phyloP scores from a whole-genome alignment of 1,139 yeast species.

The Hemisphaericaspora subhashii region DNA sequence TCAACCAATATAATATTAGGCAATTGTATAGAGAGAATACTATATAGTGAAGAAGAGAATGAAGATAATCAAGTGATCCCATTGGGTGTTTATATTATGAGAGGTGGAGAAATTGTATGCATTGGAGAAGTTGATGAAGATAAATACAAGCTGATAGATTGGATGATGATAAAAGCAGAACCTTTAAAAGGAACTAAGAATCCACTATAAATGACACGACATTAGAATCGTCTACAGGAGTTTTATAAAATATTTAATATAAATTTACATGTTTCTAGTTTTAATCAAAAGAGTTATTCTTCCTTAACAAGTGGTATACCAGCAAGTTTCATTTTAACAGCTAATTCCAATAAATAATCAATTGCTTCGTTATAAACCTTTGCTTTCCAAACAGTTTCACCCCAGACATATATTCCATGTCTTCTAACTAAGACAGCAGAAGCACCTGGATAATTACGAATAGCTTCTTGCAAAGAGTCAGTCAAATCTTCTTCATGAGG shows the following conservation, averaged over 20 bases:
- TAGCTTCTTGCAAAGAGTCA: conserved; percentile 63
- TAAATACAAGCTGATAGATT: conserved; percentile 50
- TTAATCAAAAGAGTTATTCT: background rate
- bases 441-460: conserved; percentile 67
- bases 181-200: conserved; percentile 44
- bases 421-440: conserved; percentile 88
- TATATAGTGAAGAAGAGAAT: conserved; percentile 46
- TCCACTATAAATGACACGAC: conserved; percentile 25
- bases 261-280: background rate
- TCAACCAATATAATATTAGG: conserved; percentile 71
- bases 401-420: conserved; percentile 97
- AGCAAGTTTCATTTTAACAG: conserved; percentile 71
- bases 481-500: conserved; percentile 86
- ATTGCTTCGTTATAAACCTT: conserved; percentile 91
- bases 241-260: conserved; percentile 1
- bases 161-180: conserved; percentile 50
- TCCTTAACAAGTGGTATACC: conserved; percentile 53
- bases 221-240: background rate
- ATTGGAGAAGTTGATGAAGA: conserved; percentile 69
- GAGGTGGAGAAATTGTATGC: conserved; percentile 83
- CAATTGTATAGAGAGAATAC: conserved; percentile 55
- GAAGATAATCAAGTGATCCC: conserved; percentile 49
- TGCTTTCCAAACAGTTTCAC: conserved; percentile 88
- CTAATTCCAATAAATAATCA: conserved; percentile 83
- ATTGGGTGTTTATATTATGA: conserved; percentile 64